Percentiles rank a stretch among this genome's conserved stretches.
phyloP scores from a whole-genome alignment of 441 rosid species.

The Biscutella laevigata region DNA sequence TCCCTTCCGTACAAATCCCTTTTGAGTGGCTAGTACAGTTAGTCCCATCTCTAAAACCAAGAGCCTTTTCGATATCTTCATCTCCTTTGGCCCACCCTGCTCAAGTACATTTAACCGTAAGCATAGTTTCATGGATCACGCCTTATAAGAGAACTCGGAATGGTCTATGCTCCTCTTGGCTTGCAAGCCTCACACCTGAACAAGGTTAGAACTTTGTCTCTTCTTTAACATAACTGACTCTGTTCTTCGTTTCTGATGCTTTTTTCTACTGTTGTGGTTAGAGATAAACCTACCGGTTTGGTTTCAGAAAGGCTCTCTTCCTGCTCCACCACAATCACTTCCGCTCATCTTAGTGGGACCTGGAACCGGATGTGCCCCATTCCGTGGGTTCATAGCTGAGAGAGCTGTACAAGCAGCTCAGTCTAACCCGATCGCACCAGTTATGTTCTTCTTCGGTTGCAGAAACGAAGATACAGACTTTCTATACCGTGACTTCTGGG shows the following conservation, averaged over 20 bases:
- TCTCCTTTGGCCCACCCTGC: conserved; percentile 70
- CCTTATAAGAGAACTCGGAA: conserved; percentile 66
- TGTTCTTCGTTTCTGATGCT: conserved; percentile 11
- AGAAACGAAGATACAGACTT: conserved; percentile 68
- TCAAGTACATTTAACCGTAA: conserved; percentile 84
- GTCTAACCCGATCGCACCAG: conserved; percentile 45
- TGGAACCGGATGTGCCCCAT: conserved; percentile 96
- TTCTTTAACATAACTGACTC: background rate
- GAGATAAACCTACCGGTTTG: conserved; percentile 60
- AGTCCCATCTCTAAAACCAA: conserved; percentile 73
- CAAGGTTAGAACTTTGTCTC: conserved; percentile 36
- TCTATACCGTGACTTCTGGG: conserved; percentile 69
- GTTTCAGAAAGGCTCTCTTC: conserved; percentile 74
- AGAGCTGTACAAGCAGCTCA: conserved; percentile 53
- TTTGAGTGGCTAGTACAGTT: conserved; percentile 92
- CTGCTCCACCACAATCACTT: conserved; percentile 55
- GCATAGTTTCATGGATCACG: conserved; percentile 74
- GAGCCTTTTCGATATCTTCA: conserved; percentile 89
- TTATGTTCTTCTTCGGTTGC: conserved; percentile 80
- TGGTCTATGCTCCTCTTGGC: conserved; percentile 93
- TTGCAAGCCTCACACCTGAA: conserved; percentile 63
- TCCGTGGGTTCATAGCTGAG: conserved; percentile 78
- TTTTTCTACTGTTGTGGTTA: conserved; percentile 22
- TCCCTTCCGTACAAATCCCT: conserved; percentile 87
- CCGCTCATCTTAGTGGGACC: conserved; percentile 86